A percentile compares a stretch with the other conserved stretches of the same genome.
Conservation (phyloP, 768 basidiomycete genomes). For the Megacollybia marginata region DNA sequence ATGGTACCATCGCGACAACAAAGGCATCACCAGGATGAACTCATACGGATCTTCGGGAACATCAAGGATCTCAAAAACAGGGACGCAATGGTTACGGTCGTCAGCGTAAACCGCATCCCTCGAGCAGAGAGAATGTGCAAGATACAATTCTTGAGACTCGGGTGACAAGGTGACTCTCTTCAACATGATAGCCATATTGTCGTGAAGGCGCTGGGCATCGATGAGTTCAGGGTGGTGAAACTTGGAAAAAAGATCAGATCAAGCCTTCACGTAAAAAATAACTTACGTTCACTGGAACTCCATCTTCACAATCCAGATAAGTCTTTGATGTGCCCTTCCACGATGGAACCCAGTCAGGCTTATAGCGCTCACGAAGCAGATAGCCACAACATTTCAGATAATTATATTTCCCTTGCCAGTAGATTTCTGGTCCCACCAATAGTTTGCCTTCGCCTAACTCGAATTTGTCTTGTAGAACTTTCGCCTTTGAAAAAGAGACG, state of each 20-base stretch:
- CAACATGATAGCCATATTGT: constrained; percentile 2
- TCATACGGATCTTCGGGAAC: background rate
- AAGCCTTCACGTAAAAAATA: background rate
- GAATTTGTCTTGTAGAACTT: no score
- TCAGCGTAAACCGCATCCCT: constrained; percentile 1
- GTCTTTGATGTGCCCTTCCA: background rate
- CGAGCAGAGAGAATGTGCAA: background rate
- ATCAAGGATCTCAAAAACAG: constrained; percentile 1
- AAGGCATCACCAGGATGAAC: constrained; percentile 2
- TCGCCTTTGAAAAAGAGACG: no score
- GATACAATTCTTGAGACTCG: constrained; percentile 4
- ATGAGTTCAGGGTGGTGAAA: background rate
- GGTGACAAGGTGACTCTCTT: background rate
- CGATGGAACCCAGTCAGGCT: constrained; percentile 6
- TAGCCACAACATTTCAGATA: constrained; percentile 6
- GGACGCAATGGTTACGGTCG: constrained; percentile 1
- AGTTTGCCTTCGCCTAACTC: no score
- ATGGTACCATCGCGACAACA: background rate
- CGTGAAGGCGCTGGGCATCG: constrained; percentile 5
- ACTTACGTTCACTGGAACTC: background rate
- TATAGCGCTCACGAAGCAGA: constrained; percentile 2
- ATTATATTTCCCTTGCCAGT: constrained; percentile 1
- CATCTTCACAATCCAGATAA: background rate
- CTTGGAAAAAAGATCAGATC: background rate
- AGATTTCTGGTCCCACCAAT: background rate